These are phyloP conservation scores for Colletotrichum eremochloae DNA, from an alignment of 2,329 filamentous ascomycete species.

Conservation along the genomic window DNA sequence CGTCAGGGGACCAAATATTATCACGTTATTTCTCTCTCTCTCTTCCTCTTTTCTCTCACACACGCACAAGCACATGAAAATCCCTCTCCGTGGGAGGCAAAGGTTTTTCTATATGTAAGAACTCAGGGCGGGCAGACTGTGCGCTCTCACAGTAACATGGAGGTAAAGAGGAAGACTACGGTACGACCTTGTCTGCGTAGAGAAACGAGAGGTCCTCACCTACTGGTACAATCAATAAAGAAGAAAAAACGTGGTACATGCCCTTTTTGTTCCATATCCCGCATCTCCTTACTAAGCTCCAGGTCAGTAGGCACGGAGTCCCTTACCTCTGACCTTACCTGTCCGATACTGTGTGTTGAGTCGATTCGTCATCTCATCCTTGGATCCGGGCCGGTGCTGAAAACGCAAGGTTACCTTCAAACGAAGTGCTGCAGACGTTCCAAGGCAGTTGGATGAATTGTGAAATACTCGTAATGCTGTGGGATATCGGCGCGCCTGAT, in stretches of 20 bases:
- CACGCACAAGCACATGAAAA: not conserved
- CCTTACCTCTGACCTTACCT: constrained; percentile 72
- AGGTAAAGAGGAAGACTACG: constrained; percentile 23
- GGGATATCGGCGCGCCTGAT: constrained; percentile 13
- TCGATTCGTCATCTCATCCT: not conserved
- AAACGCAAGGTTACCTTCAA: constrained; percentile 40
- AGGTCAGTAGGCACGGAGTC: constrained; percentile 55
- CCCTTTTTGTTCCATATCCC: constrained; percentile 19
- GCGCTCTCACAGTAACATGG: not conserved
- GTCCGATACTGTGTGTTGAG: constrained; percentile 45
- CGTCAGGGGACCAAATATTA: constrained; percentile 25
- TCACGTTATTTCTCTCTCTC: not conserved
- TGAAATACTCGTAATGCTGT: not conserved
- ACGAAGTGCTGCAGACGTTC: constrained; percentile 14
- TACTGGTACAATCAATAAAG: constrained; percentile 37
- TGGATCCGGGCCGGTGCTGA: not conserved
- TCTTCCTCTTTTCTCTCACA: not conserved
- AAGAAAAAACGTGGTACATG: constrained; percentile 38
- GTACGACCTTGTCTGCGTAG: constrained; percentile 13
- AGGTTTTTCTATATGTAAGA: constrained; percentile 1
- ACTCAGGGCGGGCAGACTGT: not conserved
- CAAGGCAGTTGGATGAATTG: not conserved
- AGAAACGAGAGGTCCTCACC: constrained; percentile 38
- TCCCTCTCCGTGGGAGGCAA: not conserved
- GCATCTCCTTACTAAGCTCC: constrained; percentile 42